phyloP scores from a whole-genome alignment of 768 basidiomycete species.

The Calocybe indica region DNA sequence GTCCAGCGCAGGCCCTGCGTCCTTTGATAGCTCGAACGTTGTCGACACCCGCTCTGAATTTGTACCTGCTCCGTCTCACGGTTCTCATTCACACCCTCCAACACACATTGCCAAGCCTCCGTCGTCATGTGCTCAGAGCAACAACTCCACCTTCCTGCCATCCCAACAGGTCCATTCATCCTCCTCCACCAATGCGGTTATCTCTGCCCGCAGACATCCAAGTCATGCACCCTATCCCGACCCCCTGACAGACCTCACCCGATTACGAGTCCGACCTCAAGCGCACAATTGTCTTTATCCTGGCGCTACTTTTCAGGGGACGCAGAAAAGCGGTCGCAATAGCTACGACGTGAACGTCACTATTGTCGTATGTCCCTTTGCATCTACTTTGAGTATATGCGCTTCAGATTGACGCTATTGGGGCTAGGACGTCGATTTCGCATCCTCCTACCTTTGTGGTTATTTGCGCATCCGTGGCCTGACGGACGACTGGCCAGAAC shows the following conservation, averaged over 20 bases:
- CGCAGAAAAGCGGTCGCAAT: slow-evolving; percentile 90
- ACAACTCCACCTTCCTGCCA: slow-evolving; percentile 10
- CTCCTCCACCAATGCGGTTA: slow-evolving; percentile 10
- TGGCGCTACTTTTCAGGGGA: slow-evolving; percentile 84
- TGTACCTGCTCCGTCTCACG: slow-evolving; percentile 10
- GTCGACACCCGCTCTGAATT: slow-evolving; percentile 16
- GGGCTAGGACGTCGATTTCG: slow-evolving; percentile 80
- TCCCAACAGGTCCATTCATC: slow-evolving; percentile 9
- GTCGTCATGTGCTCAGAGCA: slow-evolving; percentile 16
- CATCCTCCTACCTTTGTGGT: slow-evolving; percentile 80
- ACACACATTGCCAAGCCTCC: slow-evolving; percentile 18
- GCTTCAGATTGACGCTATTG: neutral
- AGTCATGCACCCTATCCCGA: slow-evolving; percentile 23
- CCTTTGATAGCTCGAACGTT: slow-evolving; percentile 30
- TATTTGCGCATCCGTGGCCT: slow-evolving; percentile 90
- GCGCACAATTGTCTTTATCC: slow-evolving; percentile 80
- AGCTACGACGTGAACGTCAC: slow-evolving; percentile 93
- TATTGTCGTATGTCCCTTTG: slow-evolving; percentile 65
- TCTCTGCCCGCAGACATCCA: slow-evolving; percentile 12
- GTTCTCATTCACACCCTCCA: slow-evolving; percentile 9
- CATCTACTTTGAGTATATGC: slow-evolving; percentile 4
- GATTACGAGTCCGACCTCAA: slow-evolving; percentile 64
- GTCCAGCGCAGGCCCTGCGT: slow-evolving; percentile 2
- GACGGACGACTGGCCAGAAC: slow-evolving; percentile 91
- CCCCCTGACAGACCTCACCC: slow-evolving; percentile 73